Conservation (phyloP, 805 yeast species). For the Yarrowia hollandica region DNA sequence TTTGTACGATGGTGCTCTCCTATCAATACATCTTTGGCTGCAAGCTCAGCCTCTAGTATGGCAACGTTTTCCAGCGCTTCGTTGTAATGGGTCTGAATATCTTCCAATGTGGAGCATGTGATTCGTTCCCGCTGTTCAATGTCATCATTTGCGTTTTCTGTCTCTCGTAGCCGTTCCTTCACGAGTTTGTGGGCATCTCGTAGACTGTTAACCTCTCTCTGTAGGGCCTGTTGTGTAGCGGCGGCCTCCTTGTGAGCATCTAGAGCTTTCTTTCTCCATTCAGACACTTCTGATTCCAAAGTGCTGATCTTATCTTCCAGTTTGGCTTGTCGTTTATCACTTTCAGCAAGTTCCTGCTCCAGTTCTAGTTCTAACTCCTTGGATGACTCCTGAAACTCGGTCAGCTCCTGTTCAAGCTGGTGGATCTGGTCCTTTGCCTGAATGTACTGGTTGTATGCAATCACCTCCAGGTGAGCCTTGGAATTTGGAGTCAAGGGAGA, state of each 20-base stretch:
- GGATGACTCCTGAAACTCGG: slow-evolving; percentile 48
- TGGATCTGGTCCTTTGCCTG: slow-evolving; percentile 42
- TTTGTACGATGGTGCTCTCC: slow-evolving; percentile 40
- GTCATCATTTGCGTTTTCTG: slow-evolving; percentile 49
- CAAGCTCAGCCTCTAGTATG: slow-evolving; percentile 45
- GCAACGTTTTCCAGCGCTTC: slow-evolving; percentile 45
- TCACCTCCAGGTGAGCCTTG: slow-evolving; percentile 25
- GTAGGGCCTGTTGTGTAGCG: slow-evolving; percentile 34
- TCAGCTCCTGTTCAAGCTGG: slow-evolving; percentile 46
- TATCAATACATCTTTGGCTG: slow-evolving; percentile 38
- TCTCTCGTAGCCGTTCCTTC: slow-evolving; percentile 43
- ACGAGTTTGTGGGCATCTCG: slow-evolving; percentile 41
- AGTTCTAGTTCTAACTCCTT: slow-evolving; percentile 49
- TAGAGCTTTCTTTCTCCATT: slow-evolving; percentile 38
- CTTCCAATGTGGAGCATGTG: slow-evolving; percentile 41
- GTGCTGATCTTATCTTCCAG: slow-evolving; percentile 35
- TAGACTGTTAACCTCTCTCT: slow-evolving; percentile 38
- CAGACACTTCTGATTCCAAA: slow-evolving; percentile 37
- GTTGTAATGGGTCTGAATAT: slow-evolving; percentile 44
- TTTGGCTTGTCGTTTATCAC: slow-evolving; percentile 38
- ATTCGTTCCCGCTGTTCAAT: slow-evolving; percentile 48
- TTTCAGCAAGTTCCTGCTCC: slow-evolving; percentile 46
- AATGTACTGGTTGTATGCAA: slow-evolving; percentile 27
- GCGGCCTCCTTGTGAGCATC: slow-evolving; percentile 39
- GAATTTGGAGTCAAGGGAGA: slow-evolving; percentile 23